phyloP scores from a whole-genome alignment of 78 protist genomes.

The Acrasis kona region DNA sequence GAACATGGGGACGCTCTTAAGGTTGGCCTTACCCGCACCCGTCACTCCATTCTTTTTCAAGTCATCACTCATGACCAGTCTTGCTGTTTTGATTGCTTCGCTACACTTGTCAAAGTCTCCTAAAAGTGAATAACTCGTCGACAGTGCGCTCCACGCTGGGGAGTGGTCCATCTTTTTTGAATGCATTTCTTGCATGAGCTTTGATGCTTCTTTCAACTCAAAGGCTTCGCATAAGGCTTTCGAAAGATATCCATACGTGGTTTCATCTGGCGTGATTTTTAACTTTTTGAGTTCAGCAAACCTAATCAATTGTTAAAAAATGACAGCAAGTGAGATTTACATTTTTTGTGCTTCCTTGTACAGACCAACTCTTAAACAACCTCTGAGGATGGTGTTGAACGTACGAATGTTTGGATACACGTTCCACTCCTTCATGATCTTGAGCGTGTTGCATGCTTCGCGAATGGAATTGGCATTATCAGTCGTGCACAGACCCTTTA shows the following conservation, averaged over 20 bases:
- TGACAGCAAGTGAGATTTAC: too few species aligned
- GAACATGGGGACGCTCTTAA: too few species aligned
- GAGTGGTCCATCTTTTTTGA: neutral
- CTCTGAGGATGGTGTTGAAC: slow-evolving; percentile 41
- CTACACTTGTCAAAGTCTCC: neutral
- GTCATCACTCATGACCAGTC: too few species aligned
- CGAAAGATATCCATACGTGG: slow-evolving; percentile 36
- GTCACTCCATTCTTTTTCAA: neutral
- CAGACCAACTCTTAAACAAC: slow-evolving; percentile 40
- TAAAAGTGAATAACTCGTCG: neutral
- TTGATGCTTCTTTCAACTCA: neutral
- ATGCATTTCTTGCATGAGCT: neutral
- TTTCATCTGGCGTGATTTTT: slow-evolving; percentile 25
- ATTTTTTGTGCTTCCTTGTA: slow-evolving; percentile 6
- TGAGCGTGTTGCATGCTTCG: slow-evolving; percentile 12
- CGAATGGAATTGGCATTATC: slow-evolving; percentile 11
- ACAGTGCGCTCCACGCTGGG: neutral
- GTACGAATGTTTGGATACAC: slow-evolving; percentile 40
- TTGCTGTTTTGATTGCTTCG: neutral
- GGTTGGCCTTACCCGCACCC: neutral
- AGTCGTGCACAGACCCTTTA: slow-evolving; percentile 31
- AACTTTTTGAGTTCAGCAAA: neutral
- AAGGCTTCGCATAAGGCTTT: neutral
- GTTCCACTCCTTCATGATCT: slow-evolving; percentile 11
- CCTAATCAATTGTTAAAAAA: too few species aligned